These are phyloP conservation scores for Naegleria fowleri DNA, from an alignment of 208 protist species.

Conservation along the genomic window DNA sequence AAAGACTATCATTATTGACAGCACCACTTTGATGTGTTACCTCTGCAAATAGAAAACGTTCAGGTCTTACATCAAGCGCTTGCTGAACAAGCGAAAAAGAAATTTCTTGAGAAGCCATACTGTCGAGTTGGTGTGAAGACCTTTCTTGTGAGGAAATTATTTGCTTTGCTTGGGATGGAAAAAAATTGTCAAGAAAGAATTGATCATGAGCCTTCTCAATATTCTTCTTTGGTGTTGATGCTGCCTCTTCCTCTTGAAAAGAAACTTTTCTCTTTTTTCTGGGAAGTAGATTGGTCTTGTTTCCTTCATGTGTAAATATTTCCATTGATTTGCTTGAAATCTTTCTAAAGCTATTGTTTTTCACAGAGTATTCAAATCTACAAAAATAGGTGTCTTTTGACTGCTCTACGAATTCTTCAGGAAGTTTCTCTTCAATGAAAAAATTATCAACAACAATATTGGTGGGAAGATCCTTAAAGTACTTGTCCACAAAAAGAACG, in stretches of 20 bases:
- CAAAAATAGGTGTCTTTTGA: neutral
- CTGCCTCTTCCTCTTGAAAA: neutral
- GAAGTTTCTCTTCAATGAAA: neutral
- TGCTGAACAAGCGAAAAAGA: neutral
- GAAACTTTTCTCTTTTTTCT: neutral
- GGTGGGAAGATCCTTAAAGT: neutral
- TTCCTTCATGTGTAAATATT: neutral
- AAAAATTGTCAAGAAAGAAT: neutral
- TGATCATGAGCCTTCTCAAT: neutral
- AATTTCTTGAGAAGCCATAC: neutral
- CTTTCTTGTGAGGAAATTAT: no score
- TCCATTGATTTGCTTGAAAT: neutral
- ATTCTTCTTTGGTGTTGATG: neutral
- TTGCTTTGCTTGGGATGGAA: neutral
- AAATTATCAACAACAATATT: neutral
- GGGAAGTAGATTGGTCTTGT: neutral
- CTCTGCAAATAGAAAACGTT: neutral
- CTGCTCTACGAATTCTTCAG: neutral
- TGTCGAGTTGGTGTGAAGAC: no score
- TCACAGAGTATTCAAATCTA: constrained; percentile 3
- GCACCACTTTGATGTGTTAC: neutral
- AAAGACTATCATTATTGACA: no score
- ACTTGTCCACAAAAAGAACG: neutral
- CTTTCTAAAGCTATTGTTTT: neutral
- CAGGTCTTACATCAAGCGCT: neutral